Evolutionary conservation across 2,329 filamentous ascomycete genomes (phyloP), one percentile per base, ranked within the genome.

Genomic region (Leptodontidium sp.): DNA sequence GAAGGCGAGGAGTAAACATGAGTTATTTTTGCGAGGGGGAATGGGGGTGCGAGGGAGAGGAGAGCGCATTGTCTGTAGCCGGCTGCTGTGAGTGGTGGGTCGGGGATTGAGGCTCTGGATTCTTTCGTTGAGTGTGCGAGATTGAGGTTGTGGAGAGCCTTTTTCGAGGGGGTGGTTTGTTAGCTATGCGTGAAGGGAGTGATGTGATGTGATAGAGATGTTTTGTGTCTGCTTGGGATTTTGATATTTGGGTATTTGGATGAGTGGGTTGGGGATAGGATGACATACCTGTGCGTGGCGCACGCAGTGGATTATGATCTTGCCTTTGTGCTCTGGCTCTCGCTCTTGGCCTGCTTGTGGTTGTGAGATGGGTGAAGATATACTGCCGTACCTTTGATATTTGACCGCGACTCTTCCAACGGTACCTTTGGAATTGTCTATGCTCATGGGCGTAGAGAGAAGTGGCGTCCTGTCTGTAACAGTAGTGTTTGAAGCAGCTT

Each of bases 1-100:
- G 50, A 65, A 7, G 62, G 62, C 9, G 62, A 65, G 2, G 62
- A 65, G 14, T 45, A 32, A n/a, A 65, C 38, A 21, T 65, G 50
- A 8, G 50, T 65, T n/a, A 55, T 62, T 1, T 61, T 55, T 11
- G 53, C 15, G 59, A 35, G 45, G 4, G 47, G 38, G 59, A 64
- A 43, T n/a, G 45, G 45, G 59, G 47, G 11, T 29, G 61, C 6
- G 32, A 58, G 35, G 15, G 50, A 14, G 40, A 58, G 14, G 12
- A n/a, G 17, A 55, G 21, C n/a, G 47, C 65, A 15, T 35, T 45
- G 26, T 38, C 26, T 12, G 59, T 67, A 38, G 47, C 47, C 47
- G 2, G 9, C 3, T 12, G n/a, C 15, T 50, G 21, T 50, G n/a
- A 67, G 58, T 7, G n/a, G 17, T 53, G 65, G 65, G 40, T 63